Percentiles rank a stretch among this genome's conserved stretches.
Evolutionary conservation across 2,329 filamentous ascomycete species (phyloP).

Genomic region (Hypomyces perniciosus): DNA sequence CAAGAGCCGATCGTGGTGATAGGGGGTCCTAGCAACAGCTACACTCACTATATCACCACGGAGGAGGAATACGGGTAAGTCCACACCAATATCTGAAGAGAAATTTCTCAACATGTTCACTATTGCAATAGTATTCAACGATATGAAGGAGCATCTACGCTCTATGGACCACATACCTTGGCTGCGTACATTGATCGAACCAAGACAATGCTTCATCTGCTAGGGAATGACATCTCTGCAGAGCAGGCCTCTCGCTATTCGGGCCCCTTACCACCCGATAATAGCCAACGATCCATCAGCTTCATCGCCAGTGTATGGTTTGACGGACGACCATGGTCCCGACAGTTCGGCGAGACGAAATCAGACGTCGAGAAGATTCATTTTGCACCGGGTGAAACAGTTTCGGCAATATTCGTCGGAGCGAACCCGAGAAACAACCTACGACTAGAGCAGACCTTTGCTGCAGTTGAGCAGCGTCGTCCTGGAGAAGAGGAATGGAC

Average conservation of each 20-base stretch:
- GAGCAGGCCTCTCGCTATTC: slow-evolving; percentile 23
- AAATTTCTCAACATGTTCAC: slow-evolving; percentile 22
- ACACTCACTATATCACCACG: slow-evolving; percentile 72
- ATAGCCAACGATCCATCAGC: slow-evolving; percentile 65
- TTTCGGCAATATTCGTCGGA: slow-evolving; percentile 68
- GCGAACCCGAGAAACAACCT: slow-evolving; percentile 88
- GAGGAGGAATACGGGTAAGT: slow-evolving; percentile 53
- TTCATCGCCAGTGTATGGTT: slow-evolving; percentile 76
- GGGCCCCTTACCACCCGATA: slow-evolving; percentile 66
- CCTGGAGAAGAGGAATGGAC: slow-evolving; percentile 46
- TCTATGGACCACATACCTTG: slow-evolving; percentile 80
- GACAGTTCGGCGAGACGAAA: slow-evolving; percentile 63
- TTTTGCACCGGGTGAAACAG: slow-evolving; percentile 52
- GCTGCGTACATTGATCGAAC: slow-evolving; percentile 81
- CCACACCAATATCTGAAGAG: neutral
- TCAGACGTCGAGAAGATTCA: slow-evolving; percentile 40
- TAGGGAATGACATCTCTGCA: slow-evolving; percentile 43
- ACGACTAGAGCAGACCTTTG: slow-evolving; percentile 69
- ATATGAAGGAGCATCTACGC: slow-evolving; percentile 84
- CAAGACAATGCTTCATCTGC: slow-evolving; percentile 60
- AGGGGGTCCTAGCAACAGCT: slow-evolving; percentile 82
- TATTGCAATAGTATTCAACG: slow-evolving; percentile 56
- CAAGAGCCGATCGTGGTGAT: slow-evolving; percentile 66
- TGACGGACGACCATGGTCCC: slow-evolving; percentile 60
- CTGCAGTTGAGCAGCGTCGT: slow-evolving; percentile 56